Evolutionary conservation across 23 red algal species (phyloP).

Genomic region (Gracilaria domingensis): DNA sequence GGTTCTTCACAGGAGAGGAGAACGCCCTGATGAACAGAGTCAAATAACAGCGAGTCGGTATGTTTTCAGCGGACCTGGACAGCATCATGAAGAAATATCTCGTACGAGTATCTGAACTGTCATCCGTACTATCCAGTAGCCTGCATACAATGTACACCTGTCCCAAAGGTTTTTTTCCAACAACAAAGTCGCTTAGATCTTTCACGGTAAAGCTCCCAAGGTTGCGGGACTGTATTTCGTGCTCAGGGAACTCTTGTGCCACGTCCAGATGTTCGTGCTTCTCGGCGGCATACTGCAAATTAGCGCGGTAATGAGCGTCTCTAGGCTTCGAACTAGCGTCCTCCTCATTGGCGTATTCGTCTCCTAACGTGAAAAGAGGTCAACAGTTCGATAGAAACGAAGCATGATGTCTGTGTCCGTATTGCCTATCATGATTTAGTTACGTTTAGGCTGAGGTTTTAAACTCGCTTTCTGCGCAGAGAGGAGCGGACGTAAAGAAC

Average conservation of each 20-base stretch:
- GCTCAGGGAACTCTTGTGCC: neutral
- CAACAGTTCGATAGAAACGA: neutral
- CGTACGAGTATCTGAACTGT: neutral
- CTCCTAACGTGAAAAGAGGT: neutral
- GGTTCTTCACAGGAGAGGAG: neutral
- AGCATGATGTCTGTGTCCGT: neutral
- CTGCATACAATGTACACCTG: neutral
- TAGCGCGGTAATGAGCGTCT: neutral
- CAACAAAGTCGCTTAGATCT: neutral
- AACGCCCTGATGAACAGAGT: neutral
- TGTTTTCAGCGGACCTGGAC: neutral
- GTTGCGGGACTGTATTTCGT: neutral
- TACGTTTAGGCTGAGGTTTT: neutral
- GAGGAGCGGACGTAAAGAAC: too few species aligned
- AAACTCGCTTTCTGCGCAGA: neutral
- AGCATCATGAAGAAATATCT: neutral
- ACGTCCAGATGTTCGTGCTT: neutral
- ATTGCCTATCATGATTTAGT: neutral
- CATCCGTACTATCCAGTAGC: neutral
- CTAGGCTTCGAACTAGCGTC: neutral
- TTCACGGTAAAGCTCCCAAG: neutral
- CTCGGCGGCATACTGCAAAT: neutral
- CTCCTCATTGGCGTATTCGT: neutral
- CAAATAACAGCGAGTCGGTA: neutral
- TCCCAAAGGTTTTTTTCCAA: neutral